phyloP scores from a whole-genome alignment of 805 yeast genomes.

The Blastobotrys americana region DNA sequence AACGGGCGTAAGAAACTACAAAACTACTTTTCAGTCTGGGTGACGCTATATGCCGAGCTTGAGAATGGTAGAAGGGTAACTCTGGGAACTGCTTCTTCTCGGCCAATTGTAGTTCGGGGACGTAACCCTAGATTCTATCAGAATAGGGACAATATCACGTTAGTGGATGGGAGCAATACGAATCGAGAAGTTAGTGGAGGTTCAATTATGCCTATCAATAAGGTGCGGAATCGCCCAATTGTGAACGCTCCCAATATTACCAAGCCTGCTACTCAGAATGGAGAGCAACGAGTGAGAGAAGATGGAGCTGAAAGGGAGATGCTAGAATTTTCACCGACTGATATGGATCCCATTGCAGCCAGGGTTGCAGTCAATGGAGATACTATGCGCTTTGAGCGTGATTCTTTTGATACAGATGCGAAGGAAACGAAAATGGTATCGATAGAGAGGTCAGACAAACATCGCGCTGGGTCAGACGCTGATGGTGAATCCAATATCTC shows the following conservation, averaged over 20 bases:
- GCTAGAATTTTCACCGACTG: neutral
- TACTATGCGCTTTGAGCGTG: neutral
- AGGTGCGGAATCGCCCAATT: too few species aligned
- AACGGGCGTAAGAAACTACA: slow-evolving; percentile 27
- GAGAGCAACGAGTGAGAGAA: neutral
- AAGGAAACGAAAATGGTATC: neutral
- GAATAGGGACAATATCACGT: slow-evolving; percentile 43
- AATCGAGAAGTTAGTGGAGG: slow-evolving; percentile 3
- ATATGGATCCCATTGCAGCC: neutral
- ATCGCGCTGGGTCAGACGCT: too few species aligned
- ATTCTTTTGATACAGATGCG: neutral
- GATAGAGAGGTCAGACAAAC: too few species aligned
- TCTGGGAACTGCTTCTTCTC: slow-evolving; percentile 23
- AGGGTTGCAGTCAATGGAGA: neutral
- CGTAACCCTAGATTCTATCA: slow-evolving; percentile 55
- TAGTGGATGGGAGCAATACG: slow-evolving; percentile 23
- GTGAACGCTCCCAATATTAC: neutral
- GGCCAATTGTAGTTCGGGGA: slow-evolving; percentile 53
- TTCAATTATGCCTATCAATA: neutral
- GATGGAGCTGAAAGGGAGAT: neutral
- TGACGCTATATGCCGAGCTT: slow-evolving; percentile 22
- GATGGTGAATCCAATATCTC: neutral
- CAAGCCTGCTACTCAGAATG: too few species aligned
- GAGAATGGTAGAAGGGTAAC: slow-evolving; percentile 22
- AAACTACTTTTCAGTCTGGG: slow-evolving; percentile 19